Conservation (phyloP, 257 asterid genomes). For the Solanum sparsipilum region DNA sequence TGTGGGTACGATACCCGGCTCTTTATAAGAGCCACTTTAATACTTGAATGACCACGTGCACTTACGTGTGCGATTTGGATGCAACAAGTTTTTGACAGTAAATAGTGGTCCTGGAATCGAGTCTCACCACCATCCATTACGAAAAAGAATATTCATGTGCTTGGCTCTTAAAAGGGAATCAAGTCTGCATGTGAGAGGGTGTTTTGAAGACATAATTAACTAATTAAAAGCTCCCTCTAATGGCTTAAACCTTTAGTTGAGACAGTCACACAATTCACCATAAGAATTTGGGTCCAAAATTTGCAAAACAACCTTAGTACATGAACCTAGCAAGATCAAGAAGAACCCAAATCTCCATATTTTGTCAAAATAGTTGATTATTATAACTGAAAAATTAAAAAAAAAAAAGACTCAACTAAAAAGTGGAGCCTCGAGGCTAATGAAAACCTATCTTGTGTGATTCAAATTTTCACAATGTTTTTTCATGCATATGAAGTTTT, state of each 20-base stretch:
- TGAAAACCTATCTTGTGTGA: too few relatives aligned
- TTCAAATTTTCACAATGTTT: too few relatives aligned
- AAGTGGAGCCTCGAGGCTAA: too few relatives aligned
- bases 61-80: too few relatives aligned
- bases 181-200: background rate
- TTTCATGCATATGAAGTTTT: too few relatives aligned
- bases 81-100: too few relatives aligned
- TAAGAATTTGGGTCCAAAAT: background rate
- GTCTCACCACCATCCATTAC: background rate
- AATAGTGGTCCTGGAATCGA: background rate
- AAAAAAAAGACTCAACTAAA: background rate
- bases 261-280: background rate
- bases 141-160: background rate
- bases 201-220: background rate
- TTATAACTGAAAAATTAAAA: too few relatives aligned
- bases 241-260: background rate
- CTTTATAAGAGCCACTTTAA: too few relatives aligned
- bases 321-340: background rate
- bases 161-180: background rate
- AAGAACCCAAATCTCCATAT: background rate
- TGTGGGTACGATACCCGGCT: too few relatives aligned
- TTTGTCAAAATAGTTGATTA: background rate
- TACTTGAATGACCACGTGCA: too few relatives aligned
- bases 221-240: slow-evolving; percentile 3
- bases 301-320: background rate